Evolutionary conservation across 2,329 filamentous ascomycete species (phyloP).

Genomic region (Sphaerulina populicola): DNA sequence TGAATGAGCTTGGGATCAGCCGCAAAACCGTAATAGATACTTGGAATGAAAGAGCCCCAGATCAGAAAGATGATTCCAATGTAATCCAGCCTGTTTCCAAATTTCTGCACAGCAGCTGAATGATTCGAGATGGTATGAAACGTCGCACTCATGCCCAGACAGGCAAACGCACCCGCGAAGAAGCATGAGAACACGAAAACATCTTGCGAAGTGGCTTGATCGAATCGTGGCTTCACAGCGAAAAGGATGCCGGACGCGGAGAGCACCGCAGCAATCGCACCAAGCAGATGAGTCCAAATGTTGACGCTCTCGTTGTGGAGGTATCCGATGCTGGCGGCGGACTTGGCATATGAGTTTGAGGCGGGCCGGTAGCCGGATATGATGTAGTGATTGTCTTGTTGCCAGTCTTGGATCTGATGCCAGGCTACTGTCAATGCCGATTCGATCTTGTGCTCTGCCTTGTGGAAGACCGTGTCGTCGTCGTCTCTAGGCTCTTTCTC

Average conservation of each 20-base stretch:
- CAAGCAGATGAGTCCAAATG: conserved; percentile 64
- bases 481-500: not conserved
- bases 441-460: conserved; percentile 31
- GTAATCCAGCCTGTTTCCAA: conserved; percentile 92
- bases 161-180: conserved; percentile 54
- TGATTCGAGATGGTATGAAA: conserved; percentile 85
- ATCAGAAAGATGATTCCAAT: conserved; percentile 88
- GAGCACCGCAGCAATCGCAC: conserved; percentile 52
- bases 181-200: conserved; percentile 69
- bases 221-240: conserved; percentile 57
- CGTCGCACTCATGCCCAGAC: conserved; percentile 50
- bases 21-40: conserved; percentile 78
- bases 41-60: conserved; percentile 82
- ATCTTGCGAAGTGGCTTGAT: conserved; percentile 53
- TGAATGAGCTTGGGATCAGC: conserved; percentile 58
- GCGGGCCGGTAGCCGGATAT: conserved; percentile 56
- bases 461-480: conserved; percentile 1
- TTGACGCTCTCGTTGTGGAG: conserved; percentile 64
- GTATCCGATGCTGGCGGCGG: conserved; percentile 51
- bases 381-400: conserved; percentile 61
- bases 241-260: conserved; percentile 48
- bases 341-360: conserved; percentile 53
- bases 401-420: conserved; percentile 40
- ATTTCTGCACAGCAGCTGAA: conserved; percentile 64
- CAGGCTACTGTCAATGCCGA: conserved; percentile 39